Percentiles rank a stretch among this genome's conserved stretches.
phyloP scores from a whole-genome alignment of 2,329 filamentous ascomycete genomes.

The Aspergillus tamarii region DNA sequence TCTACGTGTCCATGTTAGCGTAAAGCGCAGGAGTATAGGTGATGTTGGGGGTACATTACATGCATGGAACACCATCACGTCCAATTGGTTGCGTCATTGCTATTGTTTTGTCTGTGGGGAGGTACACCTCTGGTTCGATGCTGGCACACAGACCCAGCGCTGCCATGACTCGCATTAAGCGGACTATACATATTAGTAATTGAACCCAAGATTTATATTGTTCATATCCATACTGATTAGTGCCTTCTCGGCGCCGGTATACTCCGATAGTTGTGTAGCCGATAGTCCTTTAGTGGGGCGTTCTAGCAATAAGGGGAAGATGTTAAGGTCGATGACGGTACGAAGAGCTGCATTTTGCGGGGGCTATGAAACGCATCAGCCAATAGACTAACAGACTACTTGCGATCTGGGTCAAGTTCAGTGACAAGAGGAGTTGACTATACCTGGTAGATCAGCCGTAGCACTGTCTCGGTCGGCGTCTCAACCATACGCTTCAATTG shows the following conservation, averaged over 20 bases:
- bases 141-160: slow-evolving; percentile 32
- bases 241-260: slow-evolving; percentile 32
- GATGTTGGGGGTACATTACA: slow-evolving; percentile 23
- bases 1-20: slow-evolving; percentile 10
- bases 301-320: slow-evolving; percentile 32
- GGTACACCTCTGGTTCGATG: slow-evolving; percentile 26
- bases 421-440: background rate
- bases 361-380: slow-evolving; percentile 25
- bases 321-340: slow-evolving; percentile 33
- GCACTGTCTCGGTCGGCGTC: slow-evolving; percentile 36
- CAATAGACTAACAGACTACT: background rate
- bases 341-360: slow-evolving; percentile 38
- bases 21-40: background rate
- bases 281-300: slow-evolving; percentile 26
- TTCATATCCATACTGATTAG: slow-evolving; percentile 31
- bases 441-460: slow-evolving; percentile 40
- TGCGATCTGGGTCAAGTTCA: background rate
- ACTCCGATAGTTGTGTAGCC: slow-evolving; percentile 30
- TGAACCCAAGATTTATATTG: background rate
- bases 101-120: slow-evolving; percentile 30
- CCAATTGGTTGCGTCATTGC: slow-evolving; percentile 33
- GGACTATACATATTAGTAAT: slow-evolving; percentile 20
- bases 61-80: slow-evolving; percentile 33
- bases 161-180: slow-evolving; percentile 35
- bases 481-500: slow-evolving; percentile 33